phyloP scores from a whole-genome alignment of 345 rosid species.

The Lumnitzera littorea region DNA sequence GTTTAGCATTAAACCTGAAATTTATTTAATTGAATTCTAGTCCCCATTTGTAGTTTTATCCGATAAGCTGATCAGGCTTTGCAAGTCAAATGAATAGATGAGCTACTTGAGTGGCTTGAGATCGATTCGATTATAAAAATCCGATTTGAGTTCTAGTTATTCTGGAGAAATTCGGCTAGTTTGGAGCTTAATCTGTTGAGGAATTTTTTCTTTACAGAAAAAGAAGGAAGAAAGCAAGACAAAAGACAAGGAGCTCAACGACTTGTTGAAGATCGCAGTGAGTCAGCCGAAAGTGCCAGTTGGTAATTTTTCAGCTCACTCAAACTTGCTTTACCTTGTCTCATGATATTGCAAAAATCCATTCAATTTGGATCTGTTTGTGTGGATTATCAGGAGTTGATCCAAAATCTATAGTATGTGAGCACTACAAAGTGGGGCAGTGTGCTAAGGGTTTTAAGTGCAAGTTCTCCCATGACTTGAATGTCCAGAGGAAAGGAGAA shows the following conservation, averaged over 20 bases:
- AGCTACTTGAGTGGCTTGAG: too few relatives aligned
- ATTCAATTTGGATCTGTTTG: neutral
- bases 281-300: slow-evolving; percentile 69
- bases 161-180: too few relatives aligned
- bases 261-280: slow-evolving; percentile 58
- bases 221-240: slow-evolving; percentile 57
- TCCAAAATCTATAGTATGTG: slow-evolving; percentile 64
- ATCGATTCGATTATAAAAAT: too few relatives aligned
- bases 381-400: slow-evolving; percentile 47
- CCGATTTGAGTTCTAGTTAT: too few relatives aligned
- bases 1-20: too few relatives aligned
- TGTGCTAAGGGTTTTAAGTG: slow-evolving; percentile 63
- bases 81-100: too few relatives aligned
- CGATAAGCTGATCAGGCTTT: too few relatives aligned
- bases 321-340: neutral
- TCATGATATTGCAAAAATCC: neutral
- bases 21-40: too few relatives aligned
- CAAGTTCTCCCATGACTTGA: slow-evolving; percentile 69
- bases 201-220: slow-evolving; percentile 22
- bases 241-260: slow-evolving; percentile 60
- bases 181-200: neutral
- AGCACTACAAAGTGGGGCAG: slow-evolving; percentile 59
- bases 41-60: too few relatives aligned
- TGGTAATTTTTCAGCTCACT: slow-evolving; percentile 22
- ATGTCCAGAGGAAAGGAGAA: slow-evolving; percentile 67